Base-by-base conservation (phyloP, 106 monocot genomes). In the Dendrobium chrysotoxum region DNA sequence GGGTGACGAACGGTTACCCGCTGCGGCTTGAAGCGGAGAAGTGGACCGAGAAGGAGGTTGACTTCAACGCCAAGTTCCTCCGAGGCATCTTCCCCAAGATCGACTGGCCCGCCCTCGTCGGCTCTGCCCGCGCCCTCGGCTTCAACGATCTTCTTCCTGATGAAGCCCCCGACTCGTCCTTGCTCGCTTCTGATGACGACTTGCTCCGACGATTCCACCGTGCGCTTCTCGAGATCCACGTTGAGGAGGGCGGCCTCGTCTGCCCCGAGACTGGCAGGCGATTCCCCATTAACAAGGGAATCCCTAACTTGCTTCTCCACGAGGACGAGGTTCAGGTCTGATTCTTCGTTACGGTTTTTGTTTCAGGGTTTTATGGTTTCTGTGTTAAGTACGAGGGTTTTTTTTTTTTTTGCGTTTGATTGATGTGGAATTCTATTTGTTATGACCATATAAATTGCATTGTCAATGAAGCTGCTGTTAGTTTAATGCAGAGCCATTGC, bases 271-370 rank as follows among this genome's bases (percentile, higher is more conserved):
- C 91, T 30, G 92, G 92, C 10, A 81, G 97, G 54, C 75, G 76
- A 66, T 98, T 98, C 77, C 91, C 94, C 50, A 88, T 98, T 73
- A 88, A 75, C 80, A 94, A 92, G 82, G 97, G 97, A 42, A 91
- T 98, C 61, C 97, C 97, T 18, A 98, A 98, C 85, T 95, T 98
- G 97, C 90, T 98, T 54, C 94, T 98, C 40, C 87, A 95, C 57
- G 94, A 98, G 81, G 97, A 98, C 66, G 97, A 98, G 85, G 94
- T 98, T 80, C 92, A 85, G 89, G 76, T 40, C 25, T 38, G 39
- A 12, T 40, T 61, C 20, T 0, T 10, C 28, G 26, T 6, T 26
- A 25, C 28, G 35, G 15, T 35, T 70, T 70, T 68, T 30, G 11
- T 73, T 12, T 10, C 53, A 55, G 30, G 64, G 66, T 26, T 76